phyloP scores from a whole-genome alignment of 1,284 basidiomycete genomes.

The Veloboletus limbatus region DNA sequence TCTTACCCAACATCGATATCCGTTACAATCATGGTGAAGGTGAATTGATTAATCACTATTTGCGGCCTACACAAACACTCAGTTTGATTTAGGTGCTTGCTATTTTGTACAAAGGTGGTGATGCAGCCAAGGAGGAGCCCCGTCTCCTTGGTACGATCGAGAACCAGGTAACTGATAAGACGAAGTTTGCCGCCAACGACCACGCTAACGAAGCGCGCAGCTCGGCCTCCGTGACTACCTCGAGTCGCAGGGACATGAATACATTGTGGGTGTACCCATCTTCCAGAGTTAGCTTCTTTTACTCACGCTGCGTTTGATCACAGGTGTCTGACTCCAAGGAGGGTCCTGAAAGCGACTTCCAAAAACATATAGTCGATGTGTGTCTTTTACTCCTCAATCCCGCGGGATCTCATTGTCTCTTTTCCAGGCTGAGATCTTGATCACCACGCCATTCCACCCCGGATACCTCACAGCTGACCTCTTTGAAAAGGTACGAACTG shows the following conservation, averaged over 20 bases:
- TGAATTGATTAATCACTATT: slow-evolving; percentile 1
- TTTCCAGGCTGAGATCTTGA: slow-evolving; percentile 64
- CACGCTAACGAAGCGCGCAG: slow-evolving; percentile 35
- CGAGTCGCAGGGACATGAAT: slow-evolving; percentile 75
- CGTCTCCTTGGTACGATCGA: slow-evolving; percentile 88
- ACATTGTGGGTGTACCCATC: slow-evolving; percentile 46
- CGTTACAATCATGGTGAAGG: slow-evolving; percentile 31
- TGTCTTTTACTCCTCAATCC: slow-evolving; percentile 24
- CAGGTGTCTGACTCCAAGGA: slow-evolving; percentile 88
- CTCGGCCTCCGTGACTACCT: slow-evolving; percentile 75
- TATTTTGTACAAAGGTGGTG: slow-evolving; percentile 74
- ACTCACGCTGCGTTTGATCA: slow-evolving; percentile 4
- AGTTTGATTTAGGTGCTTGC: slow-evolving; percentile 61
- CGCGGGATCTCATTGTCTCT: slow-evolving; percentile 8
- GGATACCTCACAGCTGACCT: slow-evolving; percentile 86
- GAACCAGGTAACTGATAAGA: slow-evolving; percentile 58
- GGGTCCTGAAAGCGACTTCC: slow-evolving; percentile 81
- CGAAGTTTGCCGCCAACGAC: background rate
- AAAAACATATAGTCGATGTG: slow-evolving; percentile 84
- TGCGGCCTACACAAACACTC: background rate
- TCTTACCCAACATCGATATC: background rate
- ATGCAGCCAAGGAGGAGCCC: slow-evolving; percentile 77
- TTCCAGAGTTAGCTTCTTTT: background rate
- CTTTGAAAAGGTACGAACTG: slow-evolving; percentile 53
- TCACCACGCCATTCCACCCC: slow-evolving; percentile 93